These are phyloP conservation scores for Blastocystis sp. DNA, from an alignment of 352 stramenopile genomes.

Conservation along the genomic window DNA sequence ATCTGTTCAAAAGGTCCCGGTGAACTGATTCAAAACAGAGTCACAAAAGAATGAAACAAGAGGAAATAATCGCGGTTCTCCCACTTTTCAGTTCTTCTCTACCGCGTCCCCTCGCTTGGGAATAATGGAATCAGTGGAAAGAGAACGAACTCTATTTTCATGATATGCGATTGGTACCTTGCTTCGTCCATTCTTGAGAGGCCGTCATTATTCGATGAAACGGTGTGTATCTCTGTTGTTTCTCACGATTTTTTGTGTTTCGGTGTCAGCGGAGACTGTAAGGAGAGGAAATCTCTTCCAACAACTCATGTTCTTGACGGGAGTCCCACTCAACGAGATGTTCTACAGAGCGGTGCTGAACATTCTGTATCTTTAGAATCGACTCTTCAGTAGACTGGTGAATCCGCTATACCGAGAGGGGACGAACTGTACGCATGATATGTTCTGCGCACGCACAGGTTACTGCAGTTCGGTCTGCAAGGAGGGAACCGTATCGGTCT, in stretches of 20 bases:
- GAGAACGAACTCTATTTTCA: too few relatives aligned
- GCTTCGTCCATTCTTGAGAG: neutral
- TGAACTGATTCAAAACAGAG: too few relatives aligned
- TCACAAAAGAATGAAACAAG: too few relatives aligned
- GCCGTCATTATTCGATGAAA: neutral
- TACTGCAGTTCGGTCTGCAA: constrained; percentile 12
- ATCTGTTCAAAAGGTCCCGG: too few relatives aligned
- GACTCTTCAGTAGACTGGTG: constrained; percentile 5
- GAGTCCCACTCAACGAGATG: constrained; percentile 9
- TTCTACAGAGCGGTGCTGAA: constrained; percentile 17
- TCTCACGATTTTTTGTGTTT: neutral
- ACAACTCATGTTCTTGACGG: constrained; percentile 32
- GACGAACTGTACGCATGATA: constrained; percentile 14
- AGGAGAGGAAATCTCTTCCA: constrained; percentile 39
- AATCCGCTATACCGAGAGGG: neutral
- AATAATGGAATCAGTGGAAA: too few relatives aligned
- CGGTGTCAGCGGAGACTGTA: neutral
- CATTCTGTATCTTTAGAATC: neutral
- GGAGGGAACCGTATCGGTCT: neutral
- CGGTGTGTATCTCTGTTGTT: neutral
- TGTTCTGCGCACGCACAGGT: neutral
- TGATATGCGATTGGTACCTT: too few relatives aligned
- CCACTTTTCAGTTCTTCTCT: too few relatives aligned
- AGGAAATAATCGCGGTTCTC: too few relatives aligned
- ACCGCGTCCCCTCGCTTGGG: too few relatives aligned